These are phyloP conservation scores for Penicillium macrosclerotiorum DNA, from an alignment of 495 filamentous ascomycete species.

Conservation along the genomic window DNA sequence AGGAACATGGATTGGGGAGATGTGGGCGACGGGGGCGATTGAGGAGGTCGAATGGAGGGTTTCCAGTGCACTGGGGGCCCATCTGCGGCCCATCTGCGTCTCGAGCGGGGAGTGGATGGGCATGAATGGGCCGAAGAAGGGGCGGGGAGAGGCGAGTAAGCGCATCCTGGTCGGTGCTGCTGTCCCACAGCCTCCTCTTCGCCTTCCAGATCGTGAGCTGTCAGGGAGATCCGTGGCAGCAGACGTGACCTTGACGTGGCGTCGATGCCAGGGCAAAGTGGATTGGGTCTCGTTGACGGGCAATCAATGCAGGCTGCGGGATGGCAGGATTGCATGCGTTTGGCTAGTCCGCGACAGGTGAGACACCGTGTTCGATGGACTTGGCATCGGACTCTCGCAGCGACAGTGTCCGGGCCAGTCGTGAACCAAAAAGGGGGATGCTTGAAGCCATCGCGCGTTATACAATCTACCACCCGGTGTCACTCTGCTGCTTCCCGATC, in stretches of 20 bases:
- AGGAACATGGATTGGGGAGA: conserved; percentile 27
- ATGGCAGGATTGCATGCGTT: conserved; percentile 34
- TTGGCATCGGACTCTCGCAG: conserved; percentile 29
- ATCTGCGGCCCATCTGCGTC: not conserved
- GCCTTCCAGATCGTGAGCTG: conserved; percentile 14
- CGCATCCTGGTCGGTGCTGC: conserved; percentile 7
- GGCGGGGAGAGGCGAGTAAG: not conserved
- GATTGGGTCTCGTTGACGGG: conserved; percentile 22
- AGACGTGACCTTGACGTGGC: conserved; percentile 25
- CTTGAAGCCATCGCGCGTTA: conserved; percentile 15
- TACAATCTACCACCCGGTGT: conserved; percentile 28
- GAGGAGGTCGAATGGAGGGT: conserved; percentile 24
- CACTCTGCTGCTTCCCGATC: conserved; percentile 27
- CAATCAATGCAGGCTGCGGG: conserved; percentile 30
- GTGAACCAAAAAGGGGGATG: conserved; percentile 19
- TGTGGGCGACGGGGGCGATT: conserved; percentile 26
- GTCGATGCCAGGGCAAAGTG: conserved; percentile 16
- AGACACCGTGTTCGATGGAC: conserved; percentile 25
- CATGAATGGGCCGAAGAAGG: conserved; percentile 11
- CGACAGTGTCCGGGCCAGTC: conserved; percentile 19
- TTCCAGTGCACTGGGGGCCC: conserved; percentile 7
- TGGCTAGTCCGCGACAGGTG: conserved; percentile 25
- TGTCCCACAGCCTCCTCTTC: conserved; percentile 14
- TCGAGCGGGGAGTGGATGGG: conserved; percentile 7
- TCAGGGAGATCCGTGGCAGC: conserved; percentile 13